Base-by-base conservation (phyloP, 2,329 filamentous ascomycete genomes). In the Stachybotrys echinatus region DNA sequence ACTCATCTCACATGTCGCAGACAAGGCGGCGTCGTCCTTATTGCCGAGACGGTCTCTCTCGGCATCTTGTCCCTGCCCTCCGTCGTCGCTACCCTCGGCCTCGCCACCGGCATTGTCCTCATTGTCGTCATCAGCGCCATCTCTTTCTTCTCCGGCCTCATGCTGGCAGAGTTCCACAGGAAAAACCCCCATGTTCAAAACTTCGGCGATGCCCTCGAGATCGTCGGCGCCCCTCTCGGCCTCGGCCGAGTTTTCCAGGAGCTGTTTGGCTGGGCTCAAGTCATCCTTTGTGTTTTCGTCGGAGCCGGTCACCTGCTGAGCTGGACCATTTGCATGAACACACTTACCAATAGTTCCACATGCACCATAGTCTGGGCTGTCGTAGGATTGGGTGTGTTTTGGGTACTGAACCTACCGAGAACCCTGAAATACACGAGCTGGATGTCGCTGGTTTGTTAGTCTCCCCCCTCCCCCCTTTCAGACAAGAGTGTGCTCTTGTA, bases 81-180 rank as follows among this genome's bases (percentile, higher is more conserved):
- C 61, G 88, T 87, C 0, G 84, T 90, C 61, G 85, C 87, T 3
- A 72, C 84, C 12, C 74, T 90, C 42, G 87, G 87, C 4, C 74
- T 90, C 14, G 84, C 86, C 2, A 87, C 87, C 0, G 87, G 87
- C n/a, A 70, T 91, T 49, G 79, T 89, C 52, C 63, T 89, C 62
- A 89, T 88, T 42, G 75, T 89, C 53, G 76, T 87, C 22, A 78
- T 73, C 47, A 72, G 86, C 43, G 77, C 84, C 17, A 69, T 89
- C 3, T 89, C 89, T 59, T 89, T 86, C 2, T 89, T 73, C 56
- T 74, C 73, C 0, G 72, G 87, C 12, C 60, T 73, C 12, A 63
- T 68, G 42, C 61, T 74, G 42, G 88, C 83, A 78, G 80, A 87
- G 61, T 90, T 89, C 67, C 88, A 84, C 61, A 71, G 86, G 50